Percentiles rank a stretch among this genome's conserved stretches.
These are phyloP conservation scores for Kluyveromyces aestuarii DNA, from an alignment of 805 yeast genomes.

Conservation along the genomic window DNA sequence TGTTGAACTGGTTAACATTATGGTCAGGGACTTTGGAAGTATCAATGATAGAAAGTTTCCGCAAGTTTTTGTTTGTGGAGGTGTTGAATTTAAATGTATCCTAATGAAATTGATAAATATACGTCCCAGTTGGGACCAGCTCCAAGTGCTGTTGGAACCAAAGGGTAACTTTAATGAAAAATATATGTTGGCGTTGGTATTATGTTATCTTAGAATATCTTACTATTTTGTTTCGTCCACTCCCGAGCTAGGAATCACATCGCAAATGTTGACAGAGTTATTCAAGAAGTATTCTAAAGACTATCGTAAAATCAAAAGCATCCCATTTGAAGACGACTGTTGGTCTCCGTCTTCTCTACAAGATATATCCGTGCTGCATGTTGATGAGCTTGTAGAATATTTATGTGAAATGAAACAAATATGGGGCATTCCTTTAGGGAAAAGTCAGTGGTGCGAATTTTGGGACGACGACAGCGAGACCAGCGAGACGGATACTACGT, in stretches of 20 bases:
- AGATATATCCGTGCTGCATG: constrained; percentile 31
- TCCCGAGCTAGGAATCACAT: constrained; percentile 34
- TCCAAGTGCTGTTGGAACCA: constrained; percentile 16
- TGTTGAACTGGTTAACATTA: constrained; percentile 13
- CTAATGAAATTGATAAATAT: constrained; percentile 69
- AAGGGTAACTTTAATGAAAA: constrained; percentile 61
- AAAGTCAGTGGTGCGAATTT: constrained; percentile 31
- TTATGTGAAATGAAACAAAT: constrained; percentile 49
- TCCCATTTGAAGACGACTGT: constrained; percentile 31
- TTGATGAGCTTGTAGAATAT: constrained; percentile 71
- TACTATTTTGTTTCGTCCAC: constrained; percentile 15
- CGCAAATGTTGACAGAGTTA: constrained; percentile 8
- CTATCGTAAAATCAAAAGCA: constrained; percentile 53
- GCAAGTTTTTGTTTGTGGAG: constrained; percentile 19
- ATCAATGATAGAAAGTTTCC: constrained; percentile 9
- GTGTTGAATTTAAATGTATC: constrained; percentile 42
- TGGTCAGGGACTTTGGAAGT: constrained; percentile 23
- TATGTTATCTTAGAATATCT: constrained; percentile 50
- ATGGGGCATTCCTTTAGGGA: constrained; percentile 71
- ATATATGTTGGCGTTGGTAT: constrained; percentile 37
- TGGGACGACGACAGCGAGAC: constrained; percentile 14
- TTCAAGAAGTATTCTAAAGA: constrained; percentile 55
- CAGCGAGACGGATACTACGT: constrained; percentile 19
- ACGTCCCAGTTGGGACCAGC: constrained; percentile 41
- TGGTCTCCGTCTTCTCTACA: constrained; percentile 21